Evolutionary conservation across 1,284 basidiomycete species (phyloP).

Genomic region (Xerocomus amazonicus): DNA sequence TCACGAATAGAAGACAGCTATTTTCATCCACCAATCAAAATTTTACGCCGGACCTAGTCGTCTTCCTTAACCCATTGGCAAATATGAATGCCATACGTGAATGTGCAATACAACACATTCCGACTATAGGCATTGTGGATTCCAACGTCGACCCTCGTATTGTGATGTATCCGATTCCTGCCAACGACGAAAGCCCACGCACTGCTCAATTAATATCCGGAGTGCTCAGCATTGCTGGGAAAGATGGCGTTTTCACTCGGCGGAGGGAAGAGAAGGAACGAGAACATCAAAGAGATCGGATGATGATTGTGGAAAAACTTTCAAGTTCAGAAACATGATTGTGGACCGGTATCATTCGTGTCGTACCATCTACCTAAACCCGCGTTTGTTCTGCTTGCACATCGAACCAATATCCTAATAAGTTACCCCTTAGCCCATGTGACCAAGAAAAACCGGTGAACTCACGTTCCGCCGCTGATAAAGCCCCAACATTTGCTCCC

Average conservation of each 20-base stretch:
- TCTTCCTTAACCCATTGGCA: constrained; percentile 85
- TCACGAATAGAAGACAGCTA: constrained; percentile 86
- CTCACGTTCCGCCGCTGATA: constrained; percentile 89
- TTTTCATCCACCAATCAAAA: constrained; percentile 63
- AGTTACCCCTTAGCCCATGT: constrained; percentile 13
- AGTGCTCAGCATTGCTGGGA: constrained; percentile 87
- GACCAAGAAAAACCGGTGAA: constrained; percentile 18
- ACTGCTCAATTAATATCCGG: constrained; percentile 90
- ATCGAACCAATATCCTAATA: constrained; percentile 67
- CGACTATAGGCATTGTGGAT: constrained; percentile 89
- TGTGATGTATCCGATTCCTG: constrained; percentile 98
- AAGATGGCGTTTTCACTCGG: constrained; percentile 63
- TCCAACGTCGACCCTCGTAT: constrained; percentile 94
- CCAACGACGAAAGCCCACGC: constrained; percentile 92
- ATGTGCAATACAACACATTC: constrained; percentile 79
- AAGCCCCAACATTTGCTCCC: constrained; percentile 80
- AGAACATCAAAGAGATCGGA: constrained; percentile 26
- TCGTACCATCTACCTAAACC: constrained; percentile 25
- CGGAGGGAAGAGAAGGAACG: constrained; percentile 14
- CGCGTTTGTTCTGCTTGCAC: constrained; percentile 48
- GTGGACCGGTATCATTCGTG: constrained; percentile 18
- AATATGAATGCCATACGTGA: constrained; percentile 85
- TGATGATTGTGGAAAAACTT: constrained; percentile 28
- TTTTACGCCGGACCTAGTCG: constrained; percentile 80
- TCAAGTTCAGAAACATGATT: constrained; percentile 24